Evolutionary conservation across 2,329 filamentous ascomycete genomes (phyloP).

Genomic region (Scedosporium apiospermum): DNA sequence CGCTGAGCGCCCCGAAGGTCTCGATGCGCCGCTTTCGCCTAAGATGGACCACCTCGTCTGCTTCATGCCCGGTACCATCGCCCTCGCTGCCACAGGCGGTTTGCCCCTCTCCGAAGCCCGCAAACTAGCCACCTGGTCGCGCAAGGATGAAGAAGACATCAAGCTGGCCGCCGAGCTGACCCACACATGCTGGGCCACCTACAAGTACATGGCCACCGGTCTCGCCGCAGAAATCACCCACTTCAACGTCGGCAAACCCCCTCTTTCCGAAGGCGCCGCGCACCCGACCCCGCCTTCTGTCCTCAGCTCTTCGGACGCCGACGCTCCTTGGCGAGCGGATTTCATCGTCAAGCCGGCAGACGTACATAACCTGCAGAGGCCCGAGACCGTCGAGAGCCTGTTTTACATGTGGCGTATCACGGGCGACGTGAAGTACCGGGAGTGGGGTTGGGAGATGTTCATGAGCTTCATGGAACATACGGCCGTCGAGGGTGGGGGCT

Average conservation of each 20-base stretch:
- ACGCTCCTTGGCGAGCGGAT: conserved; percentile 59
- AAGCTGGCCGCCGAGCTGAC: conserved; percentile 79
- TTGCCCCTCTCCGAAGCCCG: conserved; percentile 65
- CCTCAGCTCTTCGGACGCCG: conserved; percentile 4
- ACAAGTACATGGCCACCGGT: conserved; percentile 79
- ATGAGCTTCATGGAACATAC: conserved; percentile 81
- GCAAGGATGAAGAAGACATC: conserved; percentile 79
- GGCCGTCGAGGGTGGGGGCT: conserved; percentile 70
- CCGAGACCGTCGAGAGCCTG: conserved; percentile 91
- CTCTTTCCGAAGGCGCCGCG: conserved; percentile 48
- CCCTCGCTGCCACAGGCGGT: conserved; percentile 75
- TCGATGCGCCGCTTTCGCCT: conserved; percentile 56
- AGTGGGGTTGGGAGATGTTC: conserved; percentile 99
- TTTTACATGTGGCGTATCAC: conserved; percentile 99
- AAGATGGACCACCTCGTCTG: conserved; percentile 99
- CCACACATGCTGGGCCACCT: conserved; percentile 98
- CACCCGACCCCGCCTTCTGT: conserved; percentile 15
- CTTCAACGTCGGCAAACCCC: conserved; percentile 67
- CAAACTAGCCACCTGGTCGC: conserved; percentile 62
- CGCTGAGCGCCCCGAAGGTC: conserved; percentile 70
- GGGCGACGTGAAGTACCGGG: conserved; percentile 74
- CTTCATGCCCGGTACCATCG: conserved; percentile 95
- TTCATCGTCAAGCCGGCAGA: conserved; percentile 75
- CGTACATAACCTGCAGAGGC: conserved; percentile 84
- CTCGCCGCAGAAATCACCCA: conserved; percentile 93